Evolutionary conservation across 31 red algal species (phyloP), one percentile per base, ranked within the genome.

Genomic region (Endocladia muricata): DNA sequence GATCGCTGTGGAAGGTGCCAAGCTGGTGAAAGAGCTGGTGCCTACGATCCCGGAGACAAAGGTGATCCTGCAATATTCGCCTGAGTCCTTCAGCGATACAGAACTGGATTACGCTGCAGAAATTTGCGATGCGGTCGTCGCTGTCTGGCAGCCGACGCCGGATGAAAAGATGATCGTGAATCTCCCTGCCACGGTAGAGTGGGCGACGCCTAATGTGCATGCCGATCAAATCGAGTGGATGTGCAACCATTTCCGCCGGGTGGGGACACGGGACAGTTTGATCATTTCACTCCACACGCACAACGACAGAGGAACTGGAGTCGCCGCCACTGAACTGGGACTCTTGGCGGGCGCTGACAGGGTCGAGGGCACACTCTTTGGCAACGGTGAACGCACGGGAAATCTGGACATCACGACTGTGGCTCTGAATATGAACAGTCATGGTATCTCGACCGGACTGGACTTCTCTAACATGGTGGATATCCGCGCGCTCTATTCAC

Each of bases 171-270:
- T 52, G 13, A 52, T 52, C 47, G 13, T 52, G 13, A 52, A 52
- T n/a, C n/a, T 52, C 13, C 47, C 47, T 15, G 47, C 47, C 47
- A 52, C 47, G 13, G 47, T 52, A 15, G 47, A 52, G n/a, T 52
- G 47, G 47, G 13, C n/a, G 13, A 52, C 47, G 13, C 47, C 47
- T 52, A 52, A 52, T n/a, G 13, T 15, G n/a, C 47, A 52, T n/a
- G 47, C 47, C 47, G 47, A 52, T n/a, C 47, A 52, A 52, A 52
- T 52, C 47, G 47, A 52, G 47, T 52, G 47, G 47, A 15, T 52
- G 13, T 52, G 47, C n/a, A n/a, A n/a, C n/a, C n/a, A n/a, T n/a
- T n/a, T n/a, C n/a, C 47, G 47, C 11, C 11, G n/a, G 13, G n/a
- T 52, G 47, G n/a, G n/a, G 47, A 52, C 11, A 11, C 47, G 47